These are phyloP conservation scores for Vitis hybrid DNA, from an alignment of 177 flowering plant species.

Conservation along the genomic window DNA sequence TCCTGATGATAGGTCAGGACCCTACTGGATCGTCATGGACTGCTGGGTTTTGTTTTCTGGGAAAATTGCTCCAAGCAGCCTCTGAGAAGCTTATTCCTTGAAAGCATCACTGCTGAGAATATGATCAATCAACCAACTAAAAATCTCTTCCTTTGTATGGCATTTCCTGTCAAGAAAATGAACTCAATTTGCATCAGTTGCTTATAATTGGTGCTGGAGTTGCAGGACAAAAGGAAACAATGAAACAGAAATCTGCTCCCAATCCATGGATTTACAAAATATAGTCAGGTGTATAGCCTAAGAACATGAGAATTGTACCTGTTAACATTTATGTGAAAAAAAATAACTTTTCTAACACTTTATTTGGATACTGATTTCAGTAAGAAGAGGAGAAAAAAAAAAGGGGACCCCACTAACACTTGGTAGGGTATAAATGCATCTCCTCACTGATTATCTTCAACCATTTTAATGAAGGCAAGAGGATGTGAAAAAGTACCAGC, in stretches of 20 bases:
- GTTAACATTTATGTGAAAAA: too few relatives aligned
- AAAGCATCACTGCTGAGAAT: conserved; percentile 9
- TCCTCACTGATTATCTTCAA: too few relatives aligned
- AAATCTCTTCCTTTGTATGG: conserved; percentile 67
- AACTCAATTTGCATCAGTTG: neutral
- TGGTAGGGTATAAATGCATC: too few relatives aligned
- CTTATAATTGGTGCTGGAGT: neutral
- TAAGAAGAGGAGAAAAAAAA: too few relatives aligned
- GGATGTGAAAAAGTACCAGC: too few relatives aligned
- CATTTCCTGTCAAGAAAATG: conserved; percentile 58
- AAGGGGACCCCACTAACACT: too few relatives aligned
- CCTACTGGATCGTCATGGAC: neutral
- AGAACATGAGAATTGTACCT: too few relatives aligned
- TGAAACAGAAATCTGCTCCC: neutral
- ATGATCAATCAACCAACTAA: conserved; percentile 23
- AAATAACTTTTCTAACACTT: too few relatives aligned
- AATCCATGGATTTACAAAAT: too few relatives aligned
- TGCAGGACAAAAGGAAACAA: neutral
- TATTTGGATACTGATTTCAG: too few relatives aligned
- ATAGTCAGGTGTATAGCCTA: too few relatives aligned
- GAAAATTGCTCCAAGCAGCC: conserved; percentile 4
- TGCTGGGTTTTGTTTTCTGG: neutral
- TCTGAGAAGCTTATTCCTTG: conserved; percentile 6
- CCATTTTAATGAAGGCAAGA: too few relatives aligned
- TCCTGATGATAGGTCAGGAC: neutral